phyloP scores from a whole-genome alignment of 768 basidiomycete genomes.

The Trametes maxima region DNA sequence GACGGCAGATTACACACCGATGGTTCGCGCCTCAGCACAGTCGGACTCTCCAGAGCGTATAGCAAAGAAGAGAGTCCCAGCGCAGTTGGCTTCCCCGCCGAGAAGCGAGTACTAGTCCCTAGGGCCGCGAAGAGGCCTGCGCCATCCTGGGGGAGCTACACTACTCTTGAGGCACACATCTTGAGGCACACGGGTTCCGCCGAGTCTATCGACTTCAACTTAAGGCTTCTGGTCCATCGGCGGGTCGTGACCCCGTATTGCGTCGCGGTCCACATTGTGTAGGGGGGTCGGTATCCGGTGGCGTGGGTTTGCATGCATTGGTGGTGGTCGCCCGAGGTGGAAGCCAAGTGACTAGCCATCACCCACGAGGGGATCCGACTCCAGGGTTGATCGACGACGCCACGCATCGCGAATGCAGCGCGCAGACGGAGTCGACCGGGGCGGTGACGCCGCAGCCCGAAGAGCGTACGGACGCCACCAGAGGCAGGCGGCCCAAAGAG shows the following conservation, averaged over 20 bases:
- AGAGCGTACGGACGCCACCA: too few relatives aligned
- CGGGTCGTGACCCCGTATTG: too few relatives aligned
- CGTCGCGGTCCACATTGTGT: too few relatives aligned
- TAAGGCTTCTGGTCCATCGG: too few relatives aligned
- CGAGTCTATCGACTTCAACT: too few relatives aligned
- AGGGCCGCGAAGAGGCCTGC: slow-evolving; percentile 10
- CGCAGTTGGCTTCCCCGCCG: slow-evolving; percentile 16
- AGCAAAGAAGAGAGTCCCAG: neutral
- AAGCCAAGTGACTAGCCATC: neutral
- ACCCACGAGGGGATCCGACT: neutral
- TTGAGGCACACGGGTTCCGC: neutral
- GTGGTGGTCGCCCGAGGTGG: too few relatives aligned
- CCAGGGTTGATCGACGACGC: neutral
- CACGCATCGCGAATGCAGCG: neutral
- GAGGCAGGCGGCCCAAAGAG: too few relatives aligned
- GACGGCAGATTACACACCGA: too few relatives aligned
- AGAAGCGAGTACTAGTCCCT: slow-evolving; percentile 8
- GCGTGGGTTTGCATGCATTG: too few relatives aligned
- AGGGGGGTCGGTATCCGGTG: too few relatives aligned
- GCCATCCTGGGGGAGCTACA: neutral
- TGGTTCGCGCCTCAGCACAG: neutral
- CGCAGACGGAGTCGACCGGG: neutral
- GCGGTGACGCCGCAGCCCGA: neutral
- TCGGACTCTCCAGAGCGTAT: neutral
- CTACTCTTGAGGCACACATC: neutral